These are phyloP conservation scores for Venturiaceae sp. DNA, from an alignment of 2,329 filamentous ascomycete species.

Conservation along the genomic window DNA sequence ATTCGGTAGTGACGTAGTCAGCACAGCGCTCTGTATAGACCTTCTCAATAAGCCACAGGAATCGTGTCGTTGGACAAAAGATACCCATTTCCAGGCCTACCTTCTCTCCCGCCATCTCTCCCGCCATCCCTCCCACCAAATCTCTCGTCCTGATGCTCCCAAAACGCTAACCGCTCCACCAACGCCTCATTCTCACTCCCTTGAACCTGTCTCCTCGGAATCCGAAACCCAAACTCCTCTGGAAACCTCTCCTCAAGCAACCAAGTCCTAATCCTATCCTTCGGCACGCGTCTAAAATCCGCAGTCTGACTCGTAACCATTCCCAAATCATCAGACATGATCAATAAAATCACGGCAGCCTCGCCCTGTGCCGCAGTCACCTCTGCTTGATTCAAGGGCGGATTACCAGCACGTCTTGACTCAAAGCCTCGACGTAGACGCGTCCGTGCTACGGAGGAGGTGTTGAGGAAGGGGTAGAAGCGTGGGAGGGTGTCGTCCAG, in stretches of 20 bases:
- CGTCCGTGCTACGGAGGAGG: not conserved
- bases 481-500: not conserved
- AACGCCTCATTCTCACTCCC: not conserved
- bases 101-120: not conserved
- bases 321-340: not conserved
- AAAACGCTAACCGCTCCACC: not conserved
- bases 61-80: too few species aligned
- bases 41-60: too few species aligned
- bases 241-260: not conserved
- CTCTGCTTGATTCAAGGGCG: not conserved
- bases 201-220: not conserved
- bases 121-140: not conserved
- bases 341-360: not conserved
- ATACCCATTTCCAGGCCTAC: too few species aligned
- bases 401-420: not conserved
- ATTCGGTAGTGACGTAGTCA: too few species aligned
- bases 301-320: not conserved
- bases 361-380: not conserved
- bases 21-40: too few species aligned
- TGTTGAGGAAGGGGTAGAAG: not conserved
- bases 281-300: not conserved
- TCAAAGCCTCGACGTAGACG: constrained; percentile 4
- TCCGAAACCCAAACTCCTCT: not conserved
- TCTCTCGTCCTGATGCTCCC: not conserved
- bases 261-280: not conserved